These are phyloP conservation scores for Debaryomycetaceae sp. DNA, from an alignment of 1,139 yeast genomes.

Conservation along the genomic window DNA sequence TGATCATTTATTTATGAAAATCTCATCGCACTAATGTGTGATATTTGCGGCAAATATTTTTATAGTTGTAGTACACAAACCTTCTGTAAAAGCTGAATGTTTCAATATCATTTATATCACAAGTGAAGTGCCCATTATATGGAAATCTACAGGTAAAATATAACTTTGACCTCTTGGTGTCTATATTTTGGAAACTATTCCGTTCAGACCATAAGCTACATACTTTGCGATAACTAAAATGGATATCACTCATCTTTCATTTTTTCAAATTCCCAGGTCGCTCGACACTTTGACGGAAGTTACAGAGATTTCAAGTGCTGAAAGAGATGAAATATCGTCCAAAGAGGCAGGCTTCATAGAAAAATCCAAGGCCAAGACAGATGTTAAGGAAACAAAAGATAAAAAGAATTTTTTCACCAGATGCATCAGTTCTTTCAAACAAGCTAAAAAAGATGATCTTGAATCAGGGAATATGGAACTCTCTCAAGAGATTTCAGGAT, in stretches of 20 bases:
- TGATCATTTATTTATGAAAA: neutral
- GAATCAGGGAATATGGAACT: constrained; percentile 8
- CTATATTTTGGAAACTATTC: too few relatives aligned
- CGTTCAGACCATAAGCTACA: too few relatives aligned
- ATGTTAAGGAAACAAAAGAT: neutral
- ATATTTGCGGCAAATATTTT: neutral
- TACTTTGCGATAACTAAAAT: too few relatives aligned
- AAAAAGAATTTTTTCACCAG: constrained; percentile 4
- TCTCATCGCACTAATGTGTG: neutral
- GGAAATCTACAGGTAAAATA: too few relatives aligned
- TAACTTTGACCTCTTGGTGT: too few relatives aligned
- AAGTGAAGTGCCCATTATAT: too few relatives aligned
- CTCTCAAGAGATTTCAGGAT: constrained; percentile 9
- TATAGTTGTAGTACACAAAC: neutral
- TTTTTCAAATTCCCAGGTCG: neutral
- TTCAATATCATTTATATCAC: too few relatives aligned
- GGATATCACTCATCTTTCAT: neutral
- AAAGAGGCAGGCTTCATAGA: neutral
- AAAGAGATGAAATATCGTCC: neutral
- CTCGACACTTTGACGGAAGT: neutral
- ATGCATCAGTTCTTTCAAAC: constrained; percentile 12
- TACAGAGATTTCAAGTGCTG: neutral
- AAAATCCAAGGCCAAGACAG: too few relatives aligned
- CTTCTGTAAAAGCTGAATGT: neutral
- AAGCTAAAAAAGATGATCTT: constrained; percentile 7